Percentiles rank a stretch among this genome's conserved stretches.
These are phyloP conservation scores for Phytophthora cryptogea DNA, from an alignment of 352 stramenopile genomes.

Conservation along the genomic window DNA sequence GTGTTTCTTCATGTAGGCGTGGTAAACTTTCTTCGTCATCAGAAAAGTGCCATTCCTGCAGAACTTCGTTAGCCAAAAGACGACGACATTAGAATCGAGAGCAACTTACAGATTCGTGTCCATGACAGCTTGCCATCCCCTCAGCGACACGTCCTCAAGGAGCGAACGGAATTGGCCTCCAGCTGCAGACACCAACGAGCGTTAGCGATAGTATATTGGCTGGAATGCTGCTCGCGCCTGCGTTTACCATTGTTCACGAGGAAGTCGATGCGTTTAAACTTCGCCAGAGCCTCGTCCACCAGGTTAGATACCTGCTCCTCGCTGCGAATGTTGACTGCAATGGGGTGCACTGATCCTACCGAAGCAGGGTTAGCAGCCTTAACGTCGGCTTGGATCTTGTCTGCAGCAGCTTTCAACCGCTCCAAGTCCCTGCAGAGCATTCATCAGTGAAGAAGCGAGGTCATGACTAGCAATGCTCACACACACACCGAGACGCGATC, in stretches of 20 bases:
- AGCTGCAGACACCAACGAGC: conserved; percentile 25
- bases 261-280: conserved; percentile 84
- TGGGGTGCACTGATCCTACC: conserved; percentile 38
- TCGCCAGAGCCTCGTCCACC: conserved; percentile 61
- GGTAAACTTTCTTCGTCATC: conserved; percentile 90
- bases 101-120: conserved; percentile 87
- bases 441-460: not conserved
- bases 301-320: conserved; percentile 69
- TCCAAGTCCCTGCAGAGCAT: conserved; percentile 49
- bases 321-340: conserved; percentile 66
- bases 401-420: conserved; percentile 51
- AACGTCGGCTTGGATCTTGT: conserved; percentile 51
- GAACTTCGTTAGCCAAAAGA: conserved; percentile 1
- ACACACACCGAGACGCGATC: conserved; percentile 53
- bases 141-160: conserved; percentile 86
- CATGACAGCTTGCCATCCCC: conserved; percentile 91
- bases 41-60: conserved; percentile 81
- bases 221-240: not conserved
- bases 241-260: conserved; percentile 90
- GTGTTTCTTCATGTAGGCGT: conserved; percentile 93
- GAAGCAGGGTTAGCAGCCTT: conserved; percentile 26
- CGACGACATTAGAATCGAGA: not conserved
- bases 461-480: not conserved
- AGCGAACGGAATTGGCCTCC: conserved; percentile 91
- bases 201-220: not conserved